Percentiles rank a stretch among this genome's conserved stretches.
These are phyloP conservation scores for Themeda triandra DNA, from an alignment of 176 grass and related monocot species.

Conservation along the genomic window DNA sequence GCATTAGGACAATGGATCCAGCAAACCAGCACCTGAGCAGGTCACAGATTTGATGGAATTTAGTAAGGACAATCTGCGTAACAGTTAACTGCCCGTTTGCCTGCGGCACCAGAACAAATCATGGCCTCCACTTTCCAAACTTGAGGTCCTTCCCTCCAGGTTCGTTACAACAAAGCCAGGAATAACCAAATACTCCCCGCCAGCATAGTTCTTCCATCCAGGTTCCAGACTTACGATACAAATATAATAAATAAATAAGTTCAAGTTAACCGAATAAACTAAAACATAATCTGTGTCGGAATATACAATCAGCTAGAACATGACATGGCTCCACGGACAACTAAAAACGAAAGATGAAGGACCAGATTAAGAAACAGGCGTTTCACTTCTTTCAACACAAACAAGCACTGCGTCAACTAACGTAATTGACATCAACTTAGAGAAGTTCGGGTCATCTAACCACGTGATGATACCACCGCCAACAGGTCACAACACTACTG, in stretches of 20 bases:
- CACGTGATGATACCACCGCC: not conserved
- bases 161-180: no score
- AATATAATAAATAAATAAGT: not conserved
- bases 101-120: no score
- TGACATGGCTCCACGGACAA: not conserved
- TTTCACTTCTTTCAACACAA: not conserved
- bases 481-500: constrained; percentile 24
- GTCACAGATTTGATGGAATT: no score
- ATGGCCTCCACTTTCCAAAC: no score
- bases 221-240: not conserved
- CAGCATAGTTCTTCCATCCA: not conserved
- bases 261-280: not conserved
- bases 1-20: no score
- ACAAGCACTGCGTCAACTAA: constrained; percentile 21
- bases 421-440: constrained; percentile 32
- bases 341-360: not conserved
- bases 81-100: no score
- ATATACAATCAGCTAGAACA: constrained; percentile 10
- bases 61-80: no score
- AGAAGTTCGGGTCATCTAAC: not conserved
- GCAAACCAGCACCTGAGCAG: no score
- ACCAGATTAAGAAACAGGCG: not conserved
- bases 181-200: no score
- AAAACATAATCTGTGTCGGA: not conserved
- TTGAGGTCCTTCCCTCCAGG: no score